Conservation (phyloP, 352 stramenopile genomes). For the Phytopythium litorale region DNA sequence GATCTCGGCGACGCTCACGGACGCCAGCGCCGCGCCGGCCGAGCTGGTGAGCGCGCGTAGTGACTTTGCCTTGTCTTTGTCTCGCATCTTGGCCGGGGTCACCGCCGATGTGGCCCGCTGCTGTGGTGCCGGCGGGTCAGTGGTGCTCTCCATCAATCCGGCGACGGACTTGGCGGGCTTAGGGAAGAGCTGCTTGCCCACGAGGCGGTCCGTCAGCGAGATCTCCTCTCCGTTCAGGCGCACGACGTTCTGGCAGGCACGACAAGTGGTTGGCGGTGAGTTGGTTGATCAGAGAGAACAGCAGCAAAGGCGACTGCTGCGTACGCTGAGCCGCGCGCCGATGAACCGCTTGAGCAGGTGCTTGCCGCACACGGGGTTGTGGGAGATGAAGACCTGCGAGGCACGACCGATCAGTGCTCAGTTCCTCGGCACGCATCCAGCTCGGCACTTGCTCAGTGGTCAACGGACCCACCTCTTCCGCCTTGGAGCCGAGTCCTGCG, state of each 20-base stretch:
- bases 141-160: slow-evolving; percentile 5
- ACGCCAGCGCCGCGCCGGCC: slow-evolving; percentile 8
- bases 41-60: slow-evolving; percentile 7
- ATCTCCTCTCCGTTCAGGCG: slow-evolving; percentile 66
- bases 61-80: slow-evolving; percentile 14
- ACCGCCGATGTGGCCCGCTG: background rate
- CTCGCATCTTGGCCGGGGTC: slow-evolving; percentile 12
- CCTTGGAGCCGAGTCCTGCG: slow-evolving; percentile 36
- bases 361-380: slow-evolving; percentile 56
- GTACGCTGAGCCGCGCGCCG: slow-evolving; percentile 42
- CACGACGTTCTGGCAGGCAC: slow-evolving; percentile 36
- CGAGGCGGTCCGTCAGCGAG: slow-evolving; percentile 31
- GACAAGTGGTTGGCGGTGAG: background rate
- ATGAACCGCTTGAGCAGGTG: slow-evolving; percentile 53
- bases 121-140: background rate
- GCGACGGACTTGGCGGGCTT: slow-evolving; percentile 17
- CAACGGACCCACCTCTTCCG: slow-evolving; percentile 49
- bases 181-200: slow-evolving; percentile 56
- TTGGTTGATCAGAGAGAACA: background rate
- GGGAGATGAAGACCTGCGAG: slow-evolving; percentile 53
- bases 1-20: slow-evolving; percentile 37
- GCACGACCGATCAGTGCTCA: background rate
- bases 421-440: background rate
- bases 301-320: slow-evolving; percentile 1
- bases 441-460: background rate